A percentile compares a stretch with the other conserved stretches of the same genome.
phyloP scores from a whole-genome alignment of 352 stramenopile genomes.

The Pythium periplocum region DNA sequence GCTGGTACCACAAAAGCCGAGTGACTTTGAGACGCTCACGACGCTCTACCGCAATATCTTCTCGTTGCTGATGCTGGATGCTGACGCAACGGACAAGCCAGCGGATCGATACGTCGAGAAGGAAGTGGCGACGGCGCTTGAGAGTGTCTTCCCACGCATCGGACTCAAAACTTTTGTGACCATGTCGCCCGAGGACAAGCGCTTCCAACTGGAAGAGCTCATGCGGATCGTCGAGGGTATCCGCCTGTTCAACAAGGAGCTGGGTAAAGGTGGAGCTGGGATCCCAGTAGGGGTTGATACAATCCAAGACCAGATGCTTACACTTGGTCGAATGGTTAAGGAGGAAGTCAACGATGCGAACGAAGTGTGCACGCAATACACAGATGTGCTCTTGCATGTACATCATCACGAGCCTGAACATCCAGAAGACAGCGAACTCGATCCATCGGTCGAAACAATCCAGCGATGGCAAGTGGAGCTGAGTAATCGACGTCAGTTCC shows the following conservation, averaged over 20 bases:
- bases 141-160: conserved; percentile 94
- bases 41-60: conserved; percentile 90
- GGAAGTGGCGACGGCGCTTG: conserved; percentile 86
- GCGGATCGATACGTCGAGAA: conserved; percentile 75
- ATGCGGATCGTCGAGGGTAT: conserved; percentile 91
- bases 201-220: conserved; percentile 88
- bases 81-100: conserved; percentile 20
- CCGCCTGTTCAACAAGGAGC: conserved; percentile 90
- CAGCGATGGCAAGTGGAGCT: conserved; percentile 90
- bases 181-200: conserved; percentile 87
- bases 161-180: conserved; percentile 92
- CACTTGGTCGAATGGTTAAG: conserved; percentile 41
- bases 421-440: conserved; percentile 20
- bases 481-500: conserved; percentile 88
- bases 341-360: conserved; percentile 60
- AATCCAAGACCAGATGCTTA: conserved; percentile 49
- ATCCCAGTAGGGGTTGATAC: conserved; percentile 59
- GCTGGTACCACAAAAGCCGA: conserved; percentile 67
- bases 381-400: conserved; percentile 68
- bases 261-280: conserved; percentile 82
- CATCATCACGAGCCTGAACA: conserved; percentile 37
- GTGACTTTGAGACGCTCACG: conserved; percentile 89
- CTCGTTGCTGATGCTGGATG: conserved; percentile 74
- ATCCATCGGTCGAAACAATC: conserved; percentile 27
- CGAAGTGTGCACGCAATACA: conserved; percentile 77